Percentiles rank a stretch among this genome's conserved stretches.
Evolutionary conservation across 768 basidiomycete genomes (phyloP).

Genomic region (Russula vinacea): DNA sequence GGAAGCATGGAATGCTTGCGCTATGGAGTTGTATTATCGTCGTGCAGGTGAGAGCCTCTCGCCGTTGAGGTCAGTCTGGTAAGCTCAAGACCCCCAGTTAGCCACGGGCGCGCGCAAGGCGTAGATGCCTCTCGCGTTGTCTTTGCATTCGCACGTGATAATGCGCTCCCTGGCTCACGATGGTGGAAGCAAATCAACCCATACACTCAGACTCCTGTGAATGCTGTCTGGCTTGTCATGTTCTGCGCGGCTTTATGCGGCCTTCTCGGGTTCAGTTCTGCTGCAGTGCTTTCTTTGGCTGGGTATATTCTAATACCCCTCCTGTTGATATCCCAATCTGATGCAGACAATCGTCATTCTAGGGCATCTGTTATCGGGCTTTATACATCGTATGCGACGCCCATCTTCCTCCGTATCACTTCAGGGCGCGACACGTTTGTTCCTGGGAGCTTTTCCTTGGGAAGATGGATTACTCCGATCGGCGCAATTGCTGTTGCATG

Average conservation of each 20-base stretch:
- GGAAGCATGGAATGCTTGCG: constrained; percentile 66
- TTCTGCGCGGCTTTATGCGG: constrained; percentile 53
- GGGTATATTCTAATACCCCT: constrained; percentile 43
- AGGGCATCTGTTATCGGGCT: constrained; percentile 71
- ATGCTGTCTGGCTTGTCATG: constrained; percentile 76
- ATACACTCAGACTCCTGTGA: constrained; percentile 64
- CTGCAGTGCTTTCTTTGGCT: constrained; percentile 63
- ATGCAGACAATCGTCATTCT: constrained; percentile 3
- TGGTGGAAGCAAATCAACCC: constrained; percentile 64
- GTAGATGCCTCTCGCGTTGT: constrained; percentile 74
- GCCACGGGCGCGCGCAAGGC: constrained; percentile 73
- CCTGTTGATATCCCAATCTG: background rate
- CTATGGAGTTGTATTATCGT: constrained; percentile 72
- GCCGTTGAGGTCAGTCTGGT: constrained; percentile 31
- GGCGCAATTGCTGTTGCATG: constrained; percentile 62
- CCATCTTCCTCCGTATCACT: constrained; percentile 69
- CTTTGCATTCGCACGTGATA: constrained; percentile 72
- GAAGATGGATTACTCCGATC: constrained; percentile 56
- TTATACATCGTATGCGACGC: constrained; percentile 63
- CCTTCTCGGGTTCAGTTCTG: constrained; percentile 59
- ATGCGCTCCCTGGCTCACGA: constrained; percentile 67
- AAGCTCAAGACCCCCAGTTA: constrained; percentile 41
- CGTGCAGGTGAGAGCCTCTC: constrained; percentile 44
- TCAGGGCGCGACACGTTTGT: constrained; percentile 56
- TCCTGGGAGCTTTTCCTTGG: constrained; percentile 61